Evolutionary conservation across 2,329 filamentous ascomycete species (phyloP).

Genomic region (Tolypocladium tropicale): DNA sequence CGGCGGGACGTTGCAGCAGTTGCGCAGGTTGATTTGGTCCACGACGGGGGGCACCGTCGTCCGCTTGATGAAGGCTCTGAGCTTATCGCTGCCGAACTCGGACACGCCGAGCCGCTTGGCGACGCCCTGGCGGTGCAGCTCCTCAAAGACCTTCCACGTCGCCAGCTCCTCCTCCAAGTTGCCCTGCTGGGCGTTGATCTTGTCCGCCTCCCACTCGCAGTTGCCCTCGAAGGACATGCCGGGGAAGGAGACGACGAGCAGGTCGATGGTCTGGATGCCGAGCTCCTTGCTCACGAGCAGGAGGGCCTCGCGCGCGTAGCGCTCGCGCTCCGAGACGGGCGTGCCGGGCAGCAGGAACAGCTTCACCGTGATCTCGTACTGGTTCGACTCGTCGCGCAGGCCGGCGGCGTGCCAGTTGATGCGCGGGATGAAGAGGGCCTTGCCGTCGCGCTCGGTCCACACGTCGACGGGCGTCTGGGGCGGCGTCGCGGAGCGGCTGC

Average conservation of each 20-base stretch:
- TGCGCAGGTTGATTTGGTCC: slow-evolving; percentile 90
- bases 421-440: slow-evolving; percentile 64
- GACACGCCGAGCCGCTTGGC: slow-evolving; percentile 73
- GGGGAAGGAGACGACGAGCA: slow-evolving; percentile 88
- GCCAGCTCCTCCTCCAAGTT: slow-evolving; percentile 57
- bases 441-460: slow-evolving; percentile 60
- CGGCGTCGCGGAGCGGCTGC: slow-evolving; percentile 13
- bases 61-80: slow-evolving; percentile 64
- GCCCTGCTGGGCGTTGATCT: slow-evolving; percentile 49
- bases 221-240: slow-evolving; percentile 90
- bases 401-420: slow-evolving; percentile 63
- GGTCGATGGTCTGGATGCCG: slow-evolving; percentile 63
- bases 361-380: slow-evolving; percentile 94
- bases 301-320: slow-evolving; percentile 69
- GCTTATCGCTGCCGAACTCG: slow-evolving; percentile 80
- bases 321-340: slow-evolving; percentile 50
- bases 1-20: slow-evolving; percentile 93
- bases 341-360: slow-evolving; percentile 80
- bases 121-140: slow-evolving; percentile 57
- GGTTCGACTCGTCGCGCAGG: slow-evolving; percentile 66
- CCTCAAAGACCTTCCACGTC: slow-evolving; percentile 65
- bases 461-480: slow-evolving; percentile 23
- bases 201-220: slow-evolving; percentile 68
- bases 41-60: slow-evolving; percentile 68
- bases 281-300: slow-evolving; percentile 72